Evolutionary conservation across 169 alveolate species (phyloP), one percentile per base, ranked within the genome.

Genomic region (Toxoplasma gondii): DNA sequence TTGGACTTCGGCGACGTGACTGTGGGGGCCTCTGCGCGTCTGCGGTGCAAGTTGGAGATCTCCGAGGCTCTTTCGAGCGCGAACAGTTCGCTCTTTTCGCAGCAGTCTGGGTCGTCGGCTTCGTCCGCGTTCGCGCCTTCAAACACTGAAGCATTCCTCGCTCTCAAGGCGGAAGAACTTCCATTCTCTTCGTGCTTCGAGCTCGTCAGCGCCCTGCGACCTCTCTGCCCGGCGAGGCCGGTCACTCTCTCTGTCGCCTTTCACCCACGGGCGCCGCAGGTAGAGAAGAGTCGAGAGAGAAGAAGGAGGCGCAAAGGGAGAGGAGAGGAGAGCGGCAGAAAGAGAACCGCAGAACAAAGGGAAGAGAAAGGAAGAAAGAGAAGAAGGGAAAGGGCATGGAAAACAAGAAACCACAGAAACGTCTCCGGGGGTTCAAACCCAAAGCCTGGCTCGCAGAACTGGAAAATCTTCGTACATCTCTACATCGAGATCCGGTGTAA

Each of bases 1-100:
- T 36, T 87, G 36, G 93, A 93, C 90, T 93, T 93, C 80, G 95
- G 95, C 45, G 90, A 91, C 74, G 95, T 87, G 82, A 93, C 87
- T 88, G 78, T 87, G 54, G 95, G 95, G 31, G 39, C 34, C 19
- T 64, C 38, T 9, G 58, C 90, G 7, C 90, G 64, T 4, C 64
- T 82, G 38, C 90, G 90, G 4, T 82, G 90, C 67, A 43, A 5
- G 38, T 49, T 82, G 69, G 39, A 10, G 19, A 17, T 4, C 24
- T 2, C n/a, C 22, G n/a, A 9, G 39, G 27, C 86, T 31, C 45
- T n/a, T 9, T 10, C 39, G 1, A 38, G 45, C 86, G 86, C 49
- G 45, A 24, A 41, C 45, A 10, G 9, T n/a, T 78, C 86, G 39
- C 86, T 10, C 39, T 70, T 12, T 2, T 10, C n/a, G 4, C 39